phyloP scores from a whole-genome alignment of 805 yeast genomes.

The Candida anglica region DNA sequence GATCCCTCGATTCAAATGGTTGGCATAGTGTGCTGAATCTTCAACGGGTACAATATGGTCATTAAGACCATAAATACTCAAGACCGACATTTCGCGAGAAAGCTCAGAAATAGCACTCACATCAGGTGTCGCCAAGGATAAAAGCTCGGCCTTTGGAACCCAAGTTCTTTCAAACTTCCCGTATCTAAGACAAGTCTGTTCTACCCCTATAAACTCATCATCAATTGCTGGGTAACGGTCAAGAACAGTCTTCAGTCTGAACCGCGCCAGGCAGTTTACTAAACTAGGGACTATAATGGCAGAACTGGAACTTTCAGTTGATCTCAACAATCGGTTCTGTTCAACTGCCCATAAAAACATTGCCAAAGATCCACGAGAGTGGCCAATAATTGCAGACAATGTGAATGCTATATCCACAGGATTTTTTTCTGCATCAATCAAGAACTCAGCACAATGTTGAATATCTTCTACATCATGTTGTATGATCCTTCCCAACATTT shows the following conservation, averaged over 20 bases:
- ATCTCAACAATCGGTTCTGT: conserved; percentile 33
- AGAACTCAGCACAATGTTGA: conserved; percentile 31
- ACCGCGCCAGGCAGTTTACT: conserved; percentile 74
- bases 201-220: conserved; percentile 14
- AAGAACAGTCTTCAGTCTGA: conserved; percentile 43
- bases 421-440: conserved; percentile 22
- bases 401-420: conserved; percentile 41
- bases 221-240: conserved; percentile 30
- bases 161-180: conserved; percentile 43
- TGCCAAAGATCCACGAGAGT: conserved; percentile 77
- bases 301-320: conserved; percentile 17
- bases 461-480: conserved; percentile 69
- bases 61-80: conserved; percentile 67
- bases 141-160: conserved; percentile 49
- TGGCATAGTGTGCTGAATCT: conserved; percentile 60
- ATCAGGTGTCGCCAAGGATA: conserved; percentile 47
- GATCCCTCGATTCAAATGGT: conserved; percentile 51
- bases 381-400: conserved; percentile 62
- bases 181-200: conserved; percentile 34
- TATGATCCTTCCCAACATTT: conserved; percentile 51
- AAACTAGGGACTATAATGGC: conserved; percentile 56
- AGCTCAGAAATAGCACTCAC: conserved; percentile 37
- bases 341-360: conserved; percentile 67
- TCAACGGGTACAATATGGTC: conserved; percentile 64
- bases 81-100: conserved; percentile 45